Base-by-base conservation (phyloP, 495 filamentous ascomycete species). In the Aspergillus affinis region DNA sequence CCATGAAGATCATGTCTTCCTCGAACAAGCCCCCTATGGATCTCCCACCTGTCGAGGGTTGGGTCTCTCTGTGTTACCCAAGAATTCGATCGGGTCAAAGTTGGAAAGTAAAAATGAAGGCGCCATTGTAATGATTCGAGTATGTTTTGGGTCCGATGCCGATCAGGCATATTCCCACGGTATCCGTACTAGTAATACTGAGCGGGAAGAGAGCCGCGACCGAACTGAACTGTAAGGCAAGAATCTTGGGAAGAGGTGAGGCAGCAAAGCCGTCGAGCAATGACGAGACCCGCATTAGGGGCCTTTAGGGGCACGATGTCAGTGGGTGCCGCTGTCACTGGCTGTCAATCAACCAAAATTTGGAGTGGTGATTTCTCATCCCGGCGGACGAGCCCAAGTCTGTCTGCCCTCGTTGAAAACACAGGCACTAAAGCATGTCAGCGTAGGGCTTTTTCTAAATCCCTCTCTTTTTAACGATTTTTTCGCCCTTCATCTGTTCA, bases 51-150 rank as follows among this genome's bases (percentile, higher is more conserved):
- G 21, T 23, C 49, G 49, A 55, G 49, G 26, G 55, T 62, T 64
- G 66, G 63, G 59, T 57, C 20, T 57, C 20, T 55, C 59, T 62
- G 66, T 69, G 54, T 55, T 51, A 65, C 66, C 65, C 56, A 55
- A 48, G 52, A 30, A 48, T 56, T 59, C 48, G 66, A 57, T 65
- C 59, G 59, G 63, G 55, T 61, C 65, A 53, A 51, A 54, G 12
- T 27, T 56, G 55, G 47, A 46, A 46, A 59, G 48, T 27, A 50
- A 51, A 57, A 46, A 51, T 47, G 36, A 51, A 48, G 45, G 47
- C 47, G 26, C 30, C 46, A 51, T 29, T 41, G 29, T 23, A 58
- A 54, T 58, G 53, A 61, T 41, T 46, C 48, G 61, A 44, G 51
- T 51, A 61, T 51, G 10, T 51, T 48, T 19, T 58, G 55, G 57